Conservation (phyloP, 1,284 basidiomycete species). For the Cryptococcus neoformans region DNA sequence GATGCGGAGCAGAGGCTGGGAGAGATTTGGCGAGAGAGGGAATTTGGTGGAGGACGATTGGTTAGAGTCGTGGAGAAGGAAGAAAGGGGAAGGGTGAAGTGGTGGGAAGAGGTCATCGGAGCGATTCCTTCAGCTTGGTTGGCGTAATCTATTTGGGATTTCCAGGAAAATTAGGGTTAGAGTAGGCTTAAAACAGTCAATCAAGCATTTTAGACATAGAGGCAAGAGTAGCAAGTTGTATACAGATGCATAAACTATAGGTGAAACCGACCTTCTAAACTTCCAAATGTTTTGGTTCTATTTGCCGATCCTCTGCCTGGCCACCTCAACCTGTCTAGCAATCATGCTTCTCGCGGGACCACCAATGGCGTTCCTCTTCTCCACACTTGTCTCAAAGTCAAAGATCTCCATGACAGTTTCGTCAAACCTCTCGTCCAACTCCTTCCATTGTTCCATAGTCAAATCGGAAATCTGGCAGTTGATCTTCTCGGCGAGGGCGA, state of each 20-base stretch:
- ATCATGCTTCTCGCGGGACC: slow-evolving; percentile 84
- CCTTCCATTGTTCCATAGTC: slow-evolving; percentile 71
- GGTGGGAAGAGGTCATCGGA: slow-evolving; percentile 71
- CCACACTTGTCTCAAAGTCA: slow-evolving; percentile 90
- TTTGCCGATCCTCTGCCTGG: slow-evolving; percentile 52
- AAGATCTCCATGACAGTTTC: slow-evolving; percentile 79
- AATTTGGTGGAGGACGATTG: slow-evolving; percentile 53
- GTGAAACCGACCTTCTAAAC: neutral
- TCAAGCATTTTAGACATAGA: neutral
- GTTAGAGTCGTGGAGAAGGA: slow-evolving; percentile 74
- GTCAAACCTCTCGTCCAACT: slow-evolving; percentile 72
- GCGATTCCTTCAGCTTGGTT: slow-evolving; percentile 79
- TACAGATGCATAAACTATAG: neutral
- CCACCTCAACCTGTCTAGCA: slow-evolving; percentile 72
- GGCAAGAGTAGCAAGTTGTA: neutral
- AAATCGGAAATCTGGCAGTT: slow-evolving; percentile 78
- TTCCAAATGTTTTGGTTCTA: slow-evolving; percentile 1
- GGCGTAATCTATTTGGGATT: no score
- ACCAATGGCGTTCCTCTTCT: slow-evolving; percentile 86
- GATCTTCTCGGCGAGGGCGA: slow-evolving; percentile 84
- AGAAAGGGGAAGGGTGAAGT: slow-evolving; percentile 70
- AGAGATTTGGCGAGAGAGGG: slow-evolving; percentile 36
- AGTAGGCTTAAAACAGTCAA: neutral
- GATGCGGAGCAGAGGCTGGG: slow-evolving; percentile 68
- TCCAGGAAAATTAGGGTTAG: neutral